Evolutionary conservation across 805 yeast genomes (phyloP).

Genomic region (Jamesozyma spencerorum): DNA sequence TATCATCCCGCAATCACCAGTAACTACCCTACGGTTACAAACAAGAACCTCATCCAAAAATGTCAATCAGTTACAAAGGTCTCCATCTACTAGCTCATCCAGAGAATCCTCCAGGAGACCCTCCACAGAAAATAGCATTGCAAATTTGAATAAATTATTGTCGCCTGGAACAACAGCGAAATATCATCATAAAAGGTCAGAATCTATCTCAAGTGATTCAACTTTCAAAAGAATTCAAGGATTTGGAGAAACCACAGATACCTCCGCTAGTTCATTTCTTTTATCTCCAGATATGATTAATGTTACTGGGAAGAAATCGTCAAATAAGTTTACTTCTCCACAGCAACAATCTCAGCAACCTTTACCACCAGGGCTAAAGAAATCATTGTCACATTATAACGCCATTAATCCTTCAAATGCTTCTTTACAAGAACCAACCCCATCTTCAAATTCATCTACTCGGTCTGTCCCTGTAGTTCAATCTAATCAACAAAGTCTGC

Average conservation of each 20-base stretch:
- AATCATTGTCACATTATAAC: not conserved
- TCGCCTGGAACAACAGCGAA: not conserved
- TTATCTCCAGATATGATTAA: constrained; percentile 23
- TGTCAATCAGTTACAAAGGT: not conserved
- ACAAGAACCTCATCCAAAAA: not conserved
- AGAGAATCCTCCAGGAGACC: constrained; percentile 8
- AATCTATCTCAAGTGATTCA: not conserved
- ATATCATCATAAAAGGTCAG: not conserved
- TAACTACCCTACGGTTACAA: not conserved
- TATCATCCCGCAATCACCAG: not conserved
- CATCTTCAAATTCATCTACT: constrained; percentile 4
- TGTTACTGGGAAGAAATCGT: constrained; percentile 17
- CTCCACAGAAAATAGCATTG: constrained; percentile 2
- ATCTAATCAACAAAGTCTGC: constrained; percentile 4
- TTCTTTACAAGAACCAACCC: not conserved
- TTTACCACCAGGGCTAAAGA: not conserved
- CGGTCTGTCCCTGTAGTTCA: constrained; percentile 1
- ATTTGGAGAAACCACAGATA: constrained; percentile 4
- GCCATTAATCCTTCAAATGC: not conserved
- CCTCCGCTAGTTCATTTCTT: constrained; percentile 17
- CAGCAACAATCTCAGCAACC: not conserved
- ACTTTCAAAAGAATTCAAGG: constrained; percentile 7
- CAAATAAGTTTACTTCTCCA: constrained; percentile 11
- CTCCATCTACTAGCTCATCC: constrained; percentile 37
- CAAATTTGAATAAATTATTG: not conserved